Evolutionary conservation across 2,329 filamentous ascomycete genomes (phyloP).

Genomic region (Mollisiaceae sp.): DNA sequence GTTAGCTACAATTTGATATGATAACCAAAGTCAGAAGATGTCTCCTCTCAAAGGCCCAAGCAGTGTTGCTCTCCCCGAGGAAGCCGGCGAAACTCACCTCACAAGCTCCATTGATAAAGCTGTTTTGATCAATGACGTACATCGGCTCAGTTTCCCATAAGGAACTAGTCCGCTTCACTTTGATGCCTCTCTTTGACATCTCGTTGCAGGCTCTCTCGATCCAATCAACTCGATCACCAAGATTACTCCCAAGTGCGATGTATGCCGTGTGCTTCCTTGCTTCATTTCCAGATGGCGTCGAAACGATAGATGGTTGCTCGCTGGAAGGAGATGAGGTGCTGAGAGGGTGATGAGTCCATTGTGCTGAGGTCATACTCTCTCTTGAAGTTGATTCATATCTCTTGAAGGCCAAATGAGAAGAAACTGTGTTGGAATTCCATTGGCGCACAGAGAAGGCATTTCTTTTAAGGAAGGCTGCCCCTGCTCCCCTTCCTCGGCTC

Average conservation of each 20-base stretch:
- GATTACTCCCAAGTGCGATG: slow-evolving; percentile 90
- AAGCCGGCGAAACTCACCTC: slow-evolving; percentile 64
- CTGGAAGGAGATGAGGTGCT: background rate
- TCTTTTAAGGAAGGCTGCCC: slow-evolving; percentile 7
- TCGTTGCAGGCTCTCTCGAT: slow-evolving; percentile 83
- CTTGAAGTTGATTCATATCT: background rate
- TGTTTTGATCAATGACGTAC: slow-evolving; percentile 89
- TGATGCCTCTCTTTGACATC: slow-evolving; percentile 76
- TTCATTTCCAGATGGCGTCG: background rate
- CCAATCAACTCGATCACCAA: slow-evolving; percentile 82
- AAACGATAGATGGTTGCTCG: background rate
- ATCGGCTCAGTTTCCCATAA: slow-evolving; percentile 96
- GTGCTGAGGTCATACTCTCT: slow-evolving; percentile 2
- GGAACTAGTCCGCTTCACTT: slow-evolving; percentile 78
- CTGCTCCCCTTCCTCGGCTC: slow-evolving; percentile 4
- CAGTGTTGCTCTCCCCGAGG: too few relatives aligned
- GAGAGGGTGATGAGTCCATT: slow-evolving; percentile 33
- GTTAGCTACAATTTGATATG: background rate
- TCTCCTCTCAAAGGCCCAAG: background rate
- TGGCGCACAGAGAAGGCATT: background rate
- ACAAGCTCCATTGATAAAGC: slow-evolving; percentile 90
- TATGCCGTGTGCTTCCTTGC: slow-evolving; percentile 57
- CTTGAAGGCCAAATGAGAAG: background rate
- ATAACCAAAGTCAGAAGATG: background rate
- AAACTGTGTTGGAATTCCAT: background rate